Percentiles rank a stretch among this genome's conserved stretches.
phyloP scores from a whole-genome alignment of 306 rosid species.

The Prunus fruticosa region DNA sequence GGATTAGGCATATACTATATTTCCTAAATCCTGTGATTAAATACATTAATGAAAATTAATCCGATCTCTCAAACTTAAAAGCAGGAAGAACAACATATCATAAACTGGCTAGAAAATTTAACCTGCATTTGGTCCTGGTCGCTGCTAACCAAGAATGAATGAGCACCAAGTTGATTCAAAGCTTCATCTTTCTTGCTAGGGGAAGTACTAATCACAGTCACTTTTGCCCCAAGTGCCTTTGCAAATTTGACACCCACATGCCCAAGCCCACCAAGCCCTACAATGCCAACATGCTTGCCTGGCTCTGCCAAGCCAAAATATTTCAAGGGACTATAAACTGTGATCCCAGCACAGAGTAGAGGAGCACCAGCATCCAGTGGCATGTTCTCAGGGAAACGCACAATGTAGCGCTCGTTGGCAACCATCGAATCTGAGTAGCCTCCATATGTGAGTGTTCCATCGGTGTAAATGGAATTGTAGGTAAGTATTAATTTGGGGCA shows the following conservation, averaged over 20 bases:
- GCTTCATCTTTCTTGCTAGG: conserved; percentile 45
- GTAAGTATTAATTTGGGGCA: conserved; percentile 34
- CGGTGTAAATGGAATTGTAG: conserved; percentile 13
- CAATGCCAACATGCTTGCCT: conserved; percentile 39
- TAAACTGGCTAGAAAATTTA: not conserved
- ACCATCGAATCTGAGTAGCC: conserved; percentile 52
- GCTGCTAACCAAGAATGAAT: conserved; percentile 38
- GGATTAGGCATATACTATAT: too few relatives aligned
- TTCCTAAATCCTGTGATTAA: too few relatives aligned
- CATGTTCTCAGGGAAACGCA: conserved; percentile 39
- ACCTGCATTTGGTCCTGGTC: conserved; percentile 33
- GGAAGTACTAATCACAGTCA: conserved; percentile 48
- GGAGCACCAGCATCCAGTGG: conserved; percentile 52
- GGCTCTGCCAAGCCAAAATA: conserved; percentile 39
- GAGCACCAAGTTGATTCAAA: conserved; percentile 38
- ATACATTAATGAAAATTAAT: too few relatives aligned
- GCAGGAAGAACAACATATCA: not conserved
- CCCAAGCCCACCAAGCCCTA: conserved; percentile 53
- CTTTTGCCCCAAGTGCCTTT: conserved; percentile 48
- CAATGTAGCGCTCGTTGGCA: conserved; percentile 39
- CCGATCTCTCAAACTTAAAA: not conserved
- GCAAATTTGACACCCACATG: conserved; percentile 52
- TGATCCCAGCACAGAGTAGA: conserved; percentile 56
- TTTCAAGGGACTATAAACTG: conserved; percentile 49
- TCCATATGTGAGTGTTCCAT: conserved; percentile 44